Evolutionary conservation across 345 rosid species (phyloP), one percentile per base, ranked within the genome.

Genomic region (Kandelia obovata): DNA sequence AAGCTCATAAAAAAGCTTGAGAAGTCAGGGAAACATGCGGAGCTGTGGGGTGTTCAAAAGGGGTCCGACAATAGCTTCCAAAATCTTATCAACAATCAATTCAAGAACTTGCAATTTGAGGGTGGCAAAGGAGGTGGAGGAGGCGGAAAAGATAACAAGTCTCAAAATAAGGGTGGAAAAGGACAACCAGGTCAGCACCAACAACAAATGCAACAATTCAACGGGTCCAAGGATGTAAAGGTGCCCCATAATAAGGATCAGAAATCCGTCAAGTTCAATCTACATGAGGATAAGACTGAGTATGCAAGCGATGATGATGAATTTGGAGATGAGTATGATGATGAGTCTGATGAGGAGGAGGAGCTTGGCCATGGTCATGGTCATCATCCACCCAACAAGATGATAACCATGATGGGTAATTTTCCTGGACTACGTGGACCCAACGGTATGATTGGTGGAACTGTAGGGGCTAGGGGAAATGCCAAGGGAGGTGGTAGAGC

Each of bases 11-110:
- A 78, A 85, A 90, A 90, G 83, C 92, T 96, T 3, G 82, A 77
- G 76, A 92, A 92, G 69, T 82, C 93, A 13, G 99, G 99, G 28
- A 96, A 92, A 79, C 92, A 86, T 71, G 99, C 97, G 15, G 96
- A 92, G 86, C 62, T 89, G 39, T 78, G 89, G 79, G 91, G 90
- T 55, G 82, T 77, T 27, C 87, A 84, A 11, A 86, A 84, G 70
- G 91, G 89, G 26, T 58, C 77, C 30, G 26, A 28, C 27, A 83
- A 75, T 53, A 77, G 81, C 25, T 58, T 63, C 64, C 85, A 78
- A 53, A 77, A 73, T 77, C 64, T 64, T 20, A 52, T 72, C 74
- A 81, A 72, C 81, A 79, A 73, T 80, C 94, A 83, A 72, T 71
- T 83, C 78, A 82, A 81, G 78, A 80, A 79, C 73, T 77, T 82